phyloP scores from a whole-genome alignment of 1,284 basidiomycete species.

The Fomitopsis palustris region DNA sequence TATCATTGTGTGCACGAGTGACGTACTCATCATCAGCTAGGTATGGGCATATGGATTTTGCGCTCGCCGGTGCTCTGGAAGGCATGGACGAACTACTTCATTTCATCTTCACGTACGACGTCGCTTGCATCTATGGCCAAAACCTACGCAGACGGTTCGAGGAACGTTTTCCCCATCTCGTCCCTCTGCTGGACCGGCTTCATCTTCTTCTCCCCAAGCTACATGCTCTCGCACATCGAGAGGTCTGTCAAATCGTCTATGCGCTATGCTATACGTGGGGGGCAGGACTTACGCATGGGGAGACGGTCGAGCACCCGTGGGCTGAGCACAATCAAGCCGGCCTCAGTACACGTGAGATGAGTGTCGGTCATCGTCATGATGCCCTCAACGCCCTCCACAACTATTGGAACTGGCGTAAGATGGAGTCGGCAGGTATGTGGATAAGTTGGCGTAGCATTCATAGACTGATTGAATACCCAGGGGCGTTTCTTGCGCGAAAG shows the following conservation, averaged over 20 bases:
- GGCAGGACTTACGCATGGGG: neutral
- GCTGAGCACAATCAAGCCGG: neutral
- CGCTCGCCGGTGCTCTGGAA: neutral
- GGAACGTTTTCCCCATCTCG: neutral
- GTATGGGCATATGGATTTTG: neutral
- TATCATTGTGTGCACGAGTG: neutral
- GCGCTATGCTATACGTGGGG: constrained; percentile 1
- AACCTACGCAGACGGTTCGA: neutral
- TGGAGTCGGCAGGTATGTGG: neutral
- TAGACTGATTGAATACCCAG: neutral
- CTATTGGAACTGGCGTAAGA: neutral
- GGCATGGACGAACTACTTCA: neutral
- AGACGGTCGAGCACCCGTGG: neutral
- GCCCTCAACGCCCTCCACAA: neutral
- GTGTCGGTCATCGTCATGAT: neutral
- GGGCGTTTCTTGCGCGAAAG: neutral
- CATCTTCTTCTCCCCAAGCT: constrained; percentile 6
- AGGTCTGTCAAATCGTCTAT: constrained; percentile 5
- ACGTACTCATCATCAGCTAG: neutral
- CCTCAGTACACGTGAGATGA: neutral
- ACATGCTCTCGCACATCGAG: constrained; percentile 6
- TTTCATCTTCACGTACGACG: constrained; percentile 4
- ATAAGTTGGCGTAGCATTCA: neutral
- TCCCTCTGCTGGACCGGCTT: neutral
- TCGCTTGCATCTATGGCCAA: constrained; percentile 4